Conservation (phyloP, 163 green algal species). For the Trebouxiophyceae sp. region DNA sequence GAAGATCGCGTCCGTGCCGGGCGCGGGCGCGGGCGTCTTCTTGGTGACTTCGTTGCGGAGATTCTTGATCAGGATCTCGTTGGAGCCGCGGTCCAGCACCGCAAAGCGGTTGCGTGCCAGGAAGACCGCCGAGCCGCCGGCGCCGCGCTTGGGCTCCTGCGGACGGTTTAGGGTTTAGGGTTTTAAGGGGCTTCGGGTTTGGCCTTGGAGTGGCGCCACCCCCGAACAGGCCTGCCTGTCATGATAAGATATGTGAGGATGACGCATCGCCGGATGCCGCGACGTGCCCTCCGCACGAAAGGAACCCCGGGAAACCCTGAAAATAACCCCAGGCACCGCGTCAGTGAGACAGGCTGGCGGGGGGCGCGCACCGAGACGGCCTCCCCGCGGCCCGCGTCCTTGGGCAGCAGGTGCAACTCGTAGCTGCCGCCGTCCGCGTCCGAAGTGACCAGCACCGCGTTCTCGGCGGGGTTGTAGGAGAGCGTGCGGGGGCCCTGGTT, state of each 20-base stretch:
- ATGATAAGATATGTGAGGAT: too few species aligned
- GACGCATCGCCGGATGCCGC: too few species aligned
- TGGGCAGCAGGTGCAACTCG: conserved; percentile 87
- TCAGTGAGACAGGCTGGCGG: not conserved
- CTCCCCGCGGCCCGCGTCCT: conserved; percentile 50
- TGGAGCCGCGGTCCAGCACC: conserved; percentile 80
- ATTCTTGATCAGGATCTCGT: conserved; percentile 87
- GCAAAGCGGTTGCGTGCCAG: conserved; percentile 98
- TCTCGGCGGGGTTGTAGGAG: conserved; percentile 99
- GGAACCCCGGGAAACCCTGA: too few species aligned
- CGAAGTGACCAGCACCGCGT: conserved; percentile 85
- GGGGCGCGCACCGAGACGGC: conserved; percentile 29
- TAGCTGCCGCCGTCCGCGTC: conserved; percentile 91
- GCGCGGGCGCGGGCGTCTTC: conserved; percentile 70
- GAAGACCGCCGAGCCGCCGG: conserved; percentile 85
- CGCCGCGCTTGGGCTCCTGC: conserved; percentile 80
- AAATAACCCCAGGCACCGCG: too few species aligned
- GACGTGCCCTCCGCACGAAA: too few species aligned
- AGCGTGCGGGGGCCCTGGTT: conserved; percentile 59
- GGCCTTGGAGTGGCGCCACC: too few species aligned
- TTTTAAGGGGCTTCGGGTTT: too few species aligned
- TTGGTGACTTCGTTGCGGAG: conserved; percentile 91
- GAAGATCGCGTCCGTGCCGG: conserved; percentile 87
- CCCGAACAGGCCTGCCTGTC: too few species aligned
- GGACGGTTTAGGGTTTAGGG: too few species aligned